Evolutionary conservation across 768 basidiomycete species (phyloP), one percentile per base, ranked within the genome.

Genomic region (Thelephora aurantiotincta): DNA sequence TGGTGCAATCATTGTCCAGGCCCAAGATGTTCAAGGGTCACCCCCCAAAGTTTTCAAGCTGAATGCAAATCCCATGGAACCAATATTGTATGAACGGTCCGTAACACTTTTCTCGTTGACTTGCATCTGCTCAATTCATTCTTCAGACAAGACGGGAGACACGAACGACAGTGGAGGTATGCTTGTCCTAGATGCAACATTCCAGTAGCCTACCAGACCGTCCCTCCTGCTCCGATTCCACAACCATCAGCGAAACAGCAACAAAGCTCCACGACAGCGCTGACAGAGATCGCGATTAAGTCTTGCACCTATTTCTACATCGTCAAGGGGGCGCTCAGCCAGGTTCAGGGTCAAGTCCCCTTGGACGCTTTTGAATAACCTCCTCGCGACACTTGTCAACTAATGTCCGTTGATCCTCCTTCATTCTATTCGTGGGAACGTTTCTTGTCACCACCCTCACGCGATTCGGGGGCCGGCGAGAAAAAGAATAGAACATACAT

Each of bases 331-430:
- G 82, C 87, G 14, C 70, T 94, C 49, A 89, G 86, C n/a, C 84
- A 85, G 57, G 66, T 82, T 54, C 91, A 94, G 68, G 91, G 91
- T 33, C 81, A 90, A 57, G 65, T 91, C 30, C 91, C 91, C 9
- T 63, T 71, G 42, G 87, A 88, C 53, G 91, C 91, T 5, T 89
- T 93, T 57, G 79, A 82, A 44, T 70, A 74, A 35, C 73, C 73
- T 51, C 58, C n/a, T n/a, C n/a, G n/a, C n/a, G 64, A 18, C 44
- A 47, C 33, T 44, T 48, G 20, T 45, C 44, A n/a, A 46, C 19
- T 13, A 41, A n/a, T 30, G n/a, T n/a, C n/a, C n/a, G n/a, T n/a
- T n/a, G n/a, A n/a, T n/a, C n/a, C 9, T 30, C 9, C 26, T 30
- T 4, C 9, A 30, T 9, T 30, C 26, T 30, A 30, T 30, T 9